phyloP scores from a whole-genome alignment of 2,329 filamentous ascomycete genomes.

The Pyricularia sp. region DNA sequence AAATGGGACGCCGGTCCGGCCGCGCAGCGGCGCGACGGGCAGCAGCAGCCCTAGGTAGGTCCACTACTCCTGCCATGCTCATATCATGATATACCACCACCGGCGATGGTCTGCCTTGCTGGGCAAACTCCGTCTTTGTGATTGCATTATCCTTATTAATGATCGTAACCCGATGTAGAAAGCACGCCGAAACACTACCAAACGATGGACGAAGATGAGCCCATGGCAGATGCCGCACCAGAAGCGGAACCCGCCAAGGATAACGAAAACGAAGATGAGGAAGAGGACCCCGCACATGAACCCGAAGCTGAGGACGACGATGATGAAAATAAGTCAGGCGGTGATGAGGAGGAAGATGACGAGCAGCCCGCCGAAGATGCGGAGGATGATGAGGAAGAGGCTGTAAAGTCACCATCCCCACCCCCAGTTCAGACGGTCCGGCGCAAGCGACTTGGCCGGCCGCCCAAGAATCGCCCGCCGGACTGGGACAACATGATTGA shows the following conservation, averaged over 20 bases:
- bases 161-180: conserved; percentile 22
- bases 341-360: conserved; percentile 28
- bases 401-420: conserved; percentile 42
- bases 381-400: conserved; percentile 22
- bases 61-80: neutral
- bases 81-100: neutral
- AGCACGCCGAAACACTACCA: conserved; percentile 35
- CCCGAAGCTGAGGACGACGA: conserved; percentile 27
- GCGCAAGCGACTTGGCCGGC: conserved; percentile 72
- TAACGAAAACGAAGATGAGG: conserved; percentile 27
- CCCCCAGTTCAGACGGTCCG: conserved; percentile 56
- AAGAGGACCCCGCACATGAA: conserved; percentile 25
- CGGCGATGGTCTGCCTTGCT: neutral
- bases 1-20: conserved; percentile 28
- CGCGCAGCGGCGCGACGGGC: conserved; percentile 34
- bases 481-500: conserved; percentile 64
- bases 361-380: conserved; percentile 23
- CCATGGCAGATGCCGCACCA: conserved; percentile 29
- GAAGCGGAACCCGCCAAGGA: conserved; percentile 26
- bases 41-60: conserved; percentile 31
- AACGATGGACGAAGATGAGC: conserved; percentile 34
- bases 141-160: neutral
- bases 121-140: neutral
- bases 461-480: conserved; percentile 74
- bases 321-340: conserved; percentile 15